phyloP scores from a whole-genome alignment of 2,329 filamentous ascomycete genomes.

The Pseudomassariella vexata region DNA sequence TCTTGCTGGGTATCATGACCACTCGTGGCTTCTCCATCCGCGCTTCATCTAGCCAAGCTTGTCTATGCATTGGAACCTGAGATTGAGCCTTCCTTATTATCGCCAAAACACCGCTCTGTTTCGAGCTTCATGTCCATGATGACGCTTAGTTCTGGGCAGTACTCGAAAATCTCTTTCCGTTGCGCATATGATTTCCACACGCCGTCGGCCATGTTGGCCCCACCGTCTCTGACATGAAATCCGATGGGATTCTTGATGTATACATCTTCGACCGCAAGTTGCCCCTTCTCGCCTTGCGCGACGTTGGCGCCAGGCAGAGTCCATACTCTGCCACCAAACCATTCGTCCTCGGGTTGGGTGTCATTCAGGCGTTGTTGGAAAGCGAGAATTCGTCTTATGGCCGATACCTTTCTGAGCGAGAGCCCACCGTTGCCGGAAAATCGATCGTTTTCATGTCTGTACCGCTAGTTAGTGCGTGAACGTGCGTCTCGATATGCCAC shows the following conservation, averaged over 20 bases:
- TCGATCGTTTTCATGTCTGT: slow-evolving; percentile 31
- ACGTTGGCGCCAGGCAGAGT: slow-evolving; percentile 42
- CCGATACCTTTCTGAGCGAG: slow-evolving; percentile 45
- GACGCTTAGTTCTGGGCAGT: slow-evolving; percentile 51
- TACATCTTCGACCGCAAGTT: slow-evolving; percentile 43
- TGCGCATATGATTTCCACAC: slow-evolving; percentile 40
- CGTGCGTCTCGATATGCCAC: too few species aligned
- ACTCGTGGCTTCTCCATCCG: too few species aligned
- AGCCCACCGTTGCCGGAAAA: slow-evolving; percentile 50
- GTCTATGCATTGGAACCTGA: too few species aligned
- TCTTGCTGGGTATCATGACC: too few species aligned
- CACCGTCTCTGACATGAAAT: slow-evolving; percentile 43
- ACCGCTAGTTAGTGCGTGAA: slow-evolving; percentile 2
- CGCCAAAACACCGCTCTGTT: slow-evolving; percentile 36
- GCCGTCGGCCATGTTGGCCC: slow-evolving; percentile 30
- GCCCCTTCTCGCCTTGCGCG: slow-evolving; percentile 31
- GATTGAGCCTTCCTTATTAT: slow-evolving; percentile 22
- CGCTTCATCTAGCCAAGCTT: too few species aligned
- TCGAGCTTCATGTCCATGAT: slow-evolving; percentile 53
- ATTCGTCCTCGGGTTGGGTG: slow-evolving; percentile 47
- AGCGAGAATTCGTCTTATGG: slow-evolving; percentile 40
- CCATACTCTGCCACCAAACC: slow-evolving; percentile 45
- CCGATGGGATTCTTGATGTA: slow-evolving; percentile 48
- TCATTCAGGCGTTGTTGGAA: slow-evolving; percentile 46
- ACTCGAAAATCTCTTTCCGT: slow-evolving; percentile 43